phyloP scores from a whole-genome alignment of 2,329 filamentous ascomycete species.

The Teratosphaeriaceae sp. region DNA sequence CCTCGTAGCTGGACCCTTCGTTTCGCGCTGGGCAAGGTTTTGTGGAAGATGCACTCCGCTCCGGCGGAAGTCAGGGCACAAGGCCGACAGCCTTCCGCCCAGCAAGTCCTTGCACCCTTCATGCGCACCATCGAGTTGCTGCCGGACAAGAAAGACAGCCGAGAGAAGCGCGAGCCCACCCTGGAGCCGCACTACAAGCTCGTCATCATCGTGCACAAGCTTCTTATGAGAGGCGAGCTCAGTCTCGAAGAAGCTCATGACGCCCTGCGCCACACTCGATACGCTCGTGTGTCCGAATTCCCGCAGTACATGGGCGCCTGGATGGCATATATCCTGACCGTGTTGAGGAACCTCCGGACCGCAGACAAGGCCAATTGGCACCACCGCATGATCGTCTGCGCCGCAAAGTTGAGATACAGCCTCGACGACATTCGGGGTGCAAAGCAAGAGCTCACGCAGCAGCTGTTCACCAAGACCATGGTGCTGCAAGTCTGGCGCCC shows the following conservation, averaged over 20 bases:
- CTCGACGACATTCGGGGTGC: constrained; percentile 49
- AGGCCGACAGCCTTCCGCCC: constrained; percentile 26
- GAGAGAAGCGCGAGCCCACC: constrained; percentile 66
- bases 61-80: constrained; percentile 12
- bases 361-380: constrained; percentile 96
- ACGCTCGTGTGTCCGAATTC: constrained; percentile 45
- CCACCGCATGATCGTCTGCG: constrained; percentile 78
- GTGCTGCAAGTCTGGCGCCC: constrained; percentile 93
- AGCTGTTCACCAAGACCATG: constrained; percentile 93
- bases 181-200: constrained; percentile 93
- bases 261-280: constrained; percentile 47
- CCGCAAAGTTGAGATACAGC: constrained; percentile 57
- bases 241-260: constrained; percentile 41
- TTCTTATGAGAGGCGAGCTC: constrained; percentile 50
- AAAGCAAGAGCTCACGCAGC: constrained; percentile 71
- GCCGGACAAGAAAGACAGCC: constrained; percentile 46
- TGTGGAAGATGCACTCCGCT: constrained; percentile 62
- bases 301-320: constrained; percentile 46
- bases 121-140: constrained; percentile 54
- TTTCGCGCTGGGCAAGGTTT: constrained; percentile 64
- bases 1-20: constrained; percentile 60
- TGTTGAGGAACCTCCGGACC: constrained; percentile 51
- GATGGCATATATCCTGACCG: constrained; percentile 57
- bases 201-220: constrained; percentile 72
- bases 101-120: constrained; percentile 51